Evolutionary conservation across 768 basidiomycete genomes (phyloP).

Genomic region (Gyrodon lividus): DNA sequence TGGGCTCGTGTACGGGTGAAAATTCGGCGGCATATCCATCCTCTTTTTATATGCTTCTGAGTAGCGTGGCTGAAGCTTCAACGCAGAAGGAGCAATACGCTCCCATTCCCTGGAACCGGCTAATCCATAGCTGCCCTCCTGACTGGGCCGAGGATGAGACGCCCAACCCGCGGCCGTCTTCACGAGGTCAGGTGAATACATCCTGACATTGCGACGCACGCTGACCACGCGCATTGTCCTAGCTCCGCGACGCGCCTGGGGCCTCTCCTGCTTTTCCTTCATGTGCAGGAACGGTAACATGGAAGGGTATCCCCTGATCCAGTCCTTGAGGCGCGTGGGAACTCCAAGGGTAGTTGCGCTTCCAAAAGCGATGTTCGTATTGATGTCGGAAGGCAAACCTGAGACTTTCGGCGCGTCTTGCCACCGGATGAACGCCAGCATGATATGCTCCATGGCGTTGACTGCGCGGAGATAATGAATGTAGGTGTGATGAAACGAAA

Average conservation of each 20-base stretch:
- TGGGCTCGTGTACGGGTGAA: conserved; percentile 49
- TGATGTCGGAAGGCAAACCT: conserved; percentile 26
- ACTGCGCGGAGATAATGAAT: conserved; percentile 75
- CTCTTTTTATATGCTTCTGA: conserved; percentile 75
- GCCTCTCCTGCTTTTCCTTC: conserved; percentile 46
- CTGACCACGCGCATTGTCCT: conserved; percentile 75
- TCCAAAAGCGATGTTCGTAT: conserved; percentile 37
- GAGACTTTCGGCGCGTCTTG: conserved; percentile 56
- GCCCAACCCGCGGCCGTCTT: conserved; percentile 57
- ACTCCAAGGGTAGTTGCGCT: conserved; percentile 64
- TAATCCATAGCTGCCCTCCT: conserved; percentile 36
- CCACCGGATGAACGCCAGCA: conserved; percentile 88
- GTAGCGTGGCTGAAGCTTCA: conserved; percentile 65
- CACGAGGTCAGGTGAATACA: conserved; percentile 86
- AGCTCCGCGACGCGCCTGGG: conserved; percentile 72
- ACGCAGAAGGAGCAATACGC: conserved; percentile 59
- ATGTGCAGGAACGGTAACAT: conserved; percentile 67
- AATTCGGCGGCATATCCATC: conserved; percentile 63
- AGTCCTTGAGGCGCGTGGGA: conserved; percentile 84
- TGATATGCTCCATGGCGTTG: conserved; percentile 87
- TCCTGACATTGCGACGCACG: conserved; percentile 78
- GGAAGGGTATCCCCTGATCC: conserved; percentile 86
- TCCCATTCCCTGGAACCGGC: conserved; percentile 74
- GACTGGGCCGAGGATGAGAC: conserved; percentile 29
- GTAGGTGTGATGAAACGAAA: conserved; percentile 59